These are phyloP conservation scores for Suhomyces xylopsoci DNA, from an alignment of 805 yeast genomes.

Conservation along the genomic window DNA sequence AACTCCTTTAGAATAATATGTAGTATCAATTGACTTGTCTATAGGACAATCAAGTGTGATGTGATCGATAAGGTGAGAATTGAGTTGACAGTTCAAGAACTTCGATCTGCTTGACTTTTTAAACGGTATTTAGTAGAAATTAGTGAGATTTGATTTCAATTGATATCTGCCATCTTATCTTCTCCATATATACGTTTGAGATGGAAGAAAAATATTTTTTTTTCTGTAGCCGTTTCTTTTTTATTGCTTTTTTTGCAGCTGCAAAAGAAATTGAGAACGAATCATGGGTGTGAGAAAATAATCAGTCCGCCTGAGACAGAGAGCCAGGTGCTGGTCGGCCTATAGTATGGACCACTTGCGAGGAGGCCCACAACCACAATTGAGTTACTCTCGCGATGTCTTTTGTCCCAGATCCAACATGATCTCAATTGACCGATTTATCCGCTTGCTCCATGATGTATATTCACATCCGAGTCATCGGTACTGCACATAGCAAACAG, in stretches of 20 bases:
- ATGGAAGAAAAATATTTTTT: slow-evolving; percentile 2
- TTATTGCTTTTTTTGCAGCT: slow-evolving; percentile 6
- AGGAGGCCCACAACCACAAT: background rate
- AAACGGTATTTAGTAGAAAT: background rate
- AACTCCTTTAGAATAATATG: background rate
- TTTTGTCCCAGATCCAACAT: background rate
- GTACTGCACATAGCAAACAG: background rate
- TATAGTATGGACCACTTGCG: background rate
- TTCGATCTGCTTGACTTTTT: background rate
- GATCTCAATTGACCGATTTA: background rate
- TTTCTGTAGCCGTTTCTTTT: slow-evolving; percentile 5
- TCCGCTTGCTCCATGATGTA: background rate
- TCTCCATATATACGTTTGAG: slow-evolving; percentile 6
- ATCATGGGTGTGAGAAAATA: background rate
- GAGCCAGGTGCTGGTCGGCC: background rate
- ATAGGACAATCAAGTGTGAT: background rate
- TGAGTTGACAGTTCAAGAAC: background rate
- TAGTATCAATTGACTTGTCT: background rate
- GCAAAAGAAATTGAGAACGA: slow-evolving; percentile 6
- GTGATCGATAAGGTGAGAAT: background rate
- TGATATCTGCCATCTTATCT: slow-evolving; percentile 4
- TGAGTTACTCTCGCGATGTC: background rate
- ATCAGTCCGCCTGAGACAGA: background rate
- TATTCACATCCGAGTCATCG: background rate
- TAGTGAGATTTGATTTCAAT: background rate